Percentiles rank a stretch among this genome's conserved stretches.
phyloP scores from a whole-genome alignment of 768 basidiomycete species.

The Pleurotus sapidus region DNA sequence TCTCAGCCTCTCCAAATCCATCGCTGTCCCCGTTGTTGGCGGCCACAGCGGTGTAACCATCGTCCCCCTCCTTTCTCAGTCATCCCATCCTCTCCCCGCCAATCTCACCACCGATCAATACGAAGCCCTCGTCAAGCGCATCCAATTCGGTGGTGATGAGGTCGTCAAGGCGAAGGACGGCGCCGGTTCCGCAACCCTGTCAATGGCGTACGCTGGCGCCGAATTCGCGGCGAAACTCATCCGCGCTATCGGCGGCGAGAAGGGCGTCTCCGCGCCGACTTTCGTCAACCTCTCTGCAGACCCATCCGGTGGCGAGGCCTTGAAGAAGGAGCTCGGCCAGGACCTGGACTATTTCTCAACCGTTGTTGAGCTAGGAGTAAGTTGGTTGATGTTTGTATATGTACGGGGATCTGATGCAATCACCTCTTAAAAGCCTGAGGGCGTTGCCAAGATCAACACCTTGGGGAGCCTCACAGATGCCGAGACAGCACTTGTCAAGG shows the following conservation, averaged over 20 bases:
- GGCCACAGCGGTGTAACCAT: slow-evolving; percentile 96
- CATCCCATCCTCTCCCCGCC: slow-evolving; percentile 73
- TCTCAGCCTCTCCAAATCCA: slow-evolving; percentile 52
- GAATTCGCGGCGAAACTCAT: slow-evolving; percentile 85
- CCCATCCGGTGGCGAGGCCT: slow-evolving; percentile 62
- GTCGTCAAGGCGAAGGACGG: slow-evolving; percentile 98
- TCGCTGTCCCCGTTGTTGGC: slow-evolving; percentile 88
- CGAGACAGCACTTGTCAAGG: slow-evolving; percentile 76
- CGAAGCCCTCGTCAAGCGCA: slow-evolving; percentile 72
- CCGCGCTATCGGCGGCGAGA: slow-evolving; percentile 83
- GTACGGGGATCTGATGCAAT: slow-evolving; percentile 6
- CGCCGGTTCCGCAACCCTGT: slow-evolving; percentile 92
- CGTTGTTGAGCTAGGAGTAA: slow-evolving; percentile 84
- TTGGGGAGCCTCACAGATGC: slow-evolving; percentile 71
- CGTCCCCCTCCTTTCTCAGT: slow-evolving; percentile 90
- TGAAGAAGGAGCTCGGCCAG: slow-evolving; percentile 74
- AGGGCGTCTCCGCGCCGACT: slow-evolving; percentile 79
- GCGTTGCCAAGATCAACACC: slow-evolving; percentile 79
- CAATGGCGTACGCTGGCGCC: slow-evolving; percentile 94
- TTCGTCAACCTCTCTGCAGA: slow-evolving; percentile 82
- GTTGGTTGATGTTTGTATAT: slow-evolving; percentile 19
- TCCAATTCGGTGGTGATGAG: slow-evolving; percentile 96
- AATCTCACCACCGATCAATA: slow-evolving; percentile 41
- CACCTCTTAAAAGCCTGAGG: slow-evolving; percentile 51
- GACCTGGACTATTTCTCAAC: slow-evolving; percentile 88